Percentiles rank a stretch among this genome's conserved stretches.
Evolutionary conservation across 345 rosid species (phyloP).

Genomic region (Moricandia arvensis): DNA sequence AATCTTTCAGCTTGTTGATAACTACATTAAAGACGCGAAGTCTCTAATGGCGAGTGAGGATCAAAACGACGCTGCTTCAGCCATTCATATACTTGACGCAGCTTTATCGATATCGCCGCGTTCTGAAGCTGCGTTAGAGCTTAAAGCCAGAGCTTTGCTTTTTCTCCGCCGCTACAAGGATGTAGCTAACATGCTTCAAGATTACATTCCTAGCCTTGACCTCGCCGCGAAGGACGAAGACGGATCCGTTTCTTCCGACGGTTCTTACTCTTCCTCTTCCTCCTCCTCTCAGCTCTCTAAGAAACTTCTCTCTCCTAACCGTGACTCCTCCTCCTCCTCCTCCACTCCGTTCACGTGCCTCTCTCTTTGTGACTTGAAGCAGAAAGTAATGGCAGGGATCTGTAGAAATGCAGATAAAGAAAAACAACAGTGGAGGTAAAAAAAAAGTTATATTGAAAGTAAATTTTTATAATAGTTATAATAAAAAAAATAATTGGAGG

Average conservation of each 20-base stretch:
- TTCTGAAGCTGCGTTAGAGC: conserved; percentile 66
- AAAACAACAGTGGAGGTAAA: conserved; percentile 91
- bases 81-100: conserved; percentile 61
- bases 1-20: conserved; percentile 53
- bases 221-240: conserved; percentile 52
- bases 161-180: conserved; percentile 65
- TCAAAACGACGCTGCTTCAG: conserved; percentile 52
- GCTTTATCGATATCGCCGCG: conserved; percentile 71
- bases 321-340: conserved; percentile 12
- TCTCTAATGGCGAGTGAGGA: conserved; percentile 56
- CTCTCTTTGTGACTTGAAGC: conserved; percentile 77
- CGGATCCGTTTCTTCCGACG: conserved; percentile 51
- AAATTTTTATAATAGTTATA: too few relatives aligned
- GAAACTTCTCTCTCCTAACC: conserved; percentile 51
- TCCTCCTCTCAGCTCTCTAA: conserved; percentile 29
- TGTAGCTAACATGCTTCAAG: conserved; percentile 79
- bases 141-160: conserved; percentile 75
- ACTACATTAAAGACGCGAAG: conserved; percentile 66
- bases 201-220: conserved; percentile 74
- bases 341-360: conserved; percentile 66
- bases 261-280: conserved; percentile 27
- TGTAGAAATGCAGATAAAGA: conserved; percentile 61
- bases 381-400: conserved; percentile 77
- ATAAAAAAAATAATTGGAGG: too few relatives aligned
- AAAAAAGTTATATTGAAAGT: too few relatives aligned